Evolutionary conservation across 306 rosid genomes (phyloP), one percentile per base, ranked within the genome.

Genomic region (Cucurbita ficifolia): DNA sequence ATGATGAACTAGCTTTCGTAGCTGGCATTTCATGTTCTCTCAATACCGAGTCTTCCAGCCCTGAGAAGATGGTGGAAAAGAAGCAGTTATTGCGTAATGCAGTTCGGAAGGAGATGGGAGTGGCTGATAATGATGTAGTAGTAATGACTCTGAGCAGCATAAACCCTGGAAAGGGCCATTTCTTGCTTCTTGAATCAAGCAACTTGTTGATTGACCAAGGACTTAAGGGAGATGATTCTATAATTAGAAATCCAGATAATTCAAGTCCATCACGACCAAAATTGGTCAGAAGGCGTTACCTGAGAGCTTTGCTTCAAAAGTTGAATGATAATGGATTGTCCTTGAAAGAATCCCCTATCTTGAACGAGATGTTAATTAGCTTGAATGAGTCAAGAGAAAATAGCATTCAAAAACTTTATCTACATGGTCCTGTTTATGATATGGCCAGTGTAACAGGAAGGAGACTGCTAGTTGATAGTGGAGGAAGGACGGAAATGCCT

Each of bases 161-260:
- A 76, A 90, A 92, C 82, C 87, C 96, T 42, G 96, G 90, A 54
- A 92, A 92, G 83, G 98, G 98, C 63, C 98, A 92, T 78, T 80
- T 88, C 58, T 79, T 88, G 77, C 87, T 90, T 79, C 89, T 92
- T 82, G 88, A 87, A 77, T 88, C 96, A 68, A 92, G 87, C 69
- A 75, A 75, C 51, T 35, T 82, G 75, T 18, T 86, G 73, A 72
- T 83, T 18, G 82, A 82, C 76, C 76, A 75, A 65, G 75, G 73
- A 79, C 40, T 75, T 51, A 80, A 50, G 70, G 81, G 75, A 79
- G 65, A 80, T 61, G 22, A 73, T 49, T 59, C 82, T 60, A 84
- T 78, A 59, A 76, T 65, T 18, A 76, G 67, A 53, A 81, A 35
- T 10, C 70, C 82, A 70, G 78, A 60, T 38, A 40, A 72, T 45